Evolutionary conservation across 495 filamentous ascomycete species (phyloP), one percentile per base, ranked within the genome.

Genomic region (Podospora comata): DNA sequence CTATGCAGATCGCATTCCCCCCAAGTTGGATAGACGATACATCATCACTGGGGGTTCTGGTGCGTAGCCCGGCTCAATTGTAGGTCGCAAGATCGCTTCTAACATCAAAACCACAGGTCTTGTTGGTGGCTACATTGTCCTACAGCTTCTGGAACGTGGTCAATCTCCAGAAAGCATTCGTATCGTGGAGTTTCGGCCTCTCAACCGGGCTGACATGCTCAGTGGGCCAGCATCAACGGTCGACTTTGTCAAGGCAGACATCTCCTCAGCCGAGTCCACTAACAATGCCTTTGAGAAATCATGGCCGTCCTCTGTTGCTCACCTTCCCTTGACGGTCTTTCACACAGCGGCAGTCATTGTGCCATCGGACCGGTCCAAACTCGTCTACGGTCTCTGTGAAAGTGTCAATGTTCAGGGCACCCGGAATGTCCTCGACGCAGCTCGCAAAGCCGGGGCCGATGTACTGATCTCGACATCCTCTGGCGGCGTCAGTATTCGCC

Each of bases 401-500:
- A 71, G 75, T 3, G 77, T 85, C 66, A 90, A 91, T 71, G 81
- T 90, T 39, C 78, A 79, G 20, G 88, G 88, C 6, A 90, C 88
- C 3, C 79, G 78, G 62, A 85, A 88, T 65, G 81, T 89, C 27
- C 74, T 91, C 11, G 78, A 81, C 13, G 83, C 82, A 5, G 83
- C 87, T 6, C 79, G 80, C 65, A 68, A 73, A 48, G 76, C 75
- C 32, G 84, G 82, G 4, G 85, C 84, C 19, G 79, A 83, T 61
- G 81, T 84, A 9, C 85, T 90, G 53, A 77, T 89, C 44, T 87
- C 85, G 67, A 89, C 87, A 2, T 86, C 85, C 0, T 87, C 85
- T 3, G 86, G 77, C 18, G 86, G 85, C 28, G 79, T 87, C 67
- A 73, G 74, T 58, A 77, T 88, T 19, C 80, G 79, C 23, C 80